A percentile compares a stretch with the other conserved stretches of the same genome.
These are phyloP conservation scores for Colletotrichum chrysophilum DNA, from an alignment of 2,329 filamentous ascomycete genomes.

Conservation along the genomic window DNA sequence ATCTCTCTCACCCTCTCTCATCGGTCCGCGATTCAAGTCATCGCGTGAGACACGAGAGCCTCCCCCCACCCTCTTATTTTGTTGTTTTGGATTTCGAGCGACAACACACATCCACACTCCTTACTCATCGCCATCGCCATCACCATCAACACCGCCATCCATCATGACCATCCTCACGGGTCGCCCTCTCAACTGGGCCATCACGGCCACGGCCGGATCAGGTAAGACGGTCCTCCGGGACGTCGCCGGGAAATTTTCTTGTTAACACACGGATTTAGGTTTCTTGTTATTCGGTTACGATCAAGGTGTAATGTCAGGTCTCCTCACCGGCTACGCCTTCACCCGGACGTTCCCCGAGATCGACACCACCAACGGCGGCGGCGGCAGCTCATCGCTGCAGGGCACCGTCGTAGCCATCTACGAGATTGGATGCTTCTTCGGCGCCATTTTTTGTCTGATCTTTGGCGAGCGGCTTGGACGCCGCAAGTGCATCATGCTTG, in stretches of 20 bases:
- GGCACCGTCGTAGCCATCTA: slow-evolving; percentile 52
- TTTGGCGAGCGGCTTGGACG: slow-evolving; percentile 51
- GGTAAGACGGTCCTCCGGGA: not conserved
- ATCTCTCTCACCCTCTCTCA: not conserved
- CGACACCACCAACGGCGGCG: slow-evolving; percentile 33
- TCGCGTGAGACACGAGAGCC: not conserved
- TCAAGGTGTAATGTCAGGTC: slow-evolving; percentile 33
- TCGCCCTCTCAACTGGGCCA: slow-evolving; percentile 42
- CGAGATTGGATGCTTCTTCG: slow-evolving; percentile 53
- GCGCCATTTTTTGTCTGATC: slow-evolving; percentile 42
- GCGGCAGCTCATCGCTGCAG: slow-evolving; percentile 46
- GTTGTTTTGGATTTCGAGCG: not conserved
- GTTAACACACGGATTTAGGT: slow-evolving; percentile 11
- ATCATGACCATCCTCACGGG: slow-evolving; percentile 30
- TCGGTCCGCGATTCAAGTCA: not conserved
- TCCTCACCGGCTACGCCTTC: slow-evolving; percentile 37
- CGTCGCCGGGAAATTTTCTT: not conserved
- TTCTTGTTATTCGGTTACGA: slow-evolving; percentile 33
- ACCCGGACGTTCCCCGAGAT: slow-evolving; percentile 37
- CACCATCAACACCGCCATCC: not conserved
- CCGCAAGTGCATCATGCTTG: slow-evolving; percentile 42
- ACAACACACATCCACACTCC: not conserved
- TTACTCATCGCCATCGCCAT: not conserved
- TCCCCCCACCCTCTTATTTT: not conserved
- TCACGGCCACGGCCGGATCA: slow-evolving; percentile 37